Conservation (phyloP, 1,284 basidiomycete genomes). For the Boletus austroedulis region DNA sequence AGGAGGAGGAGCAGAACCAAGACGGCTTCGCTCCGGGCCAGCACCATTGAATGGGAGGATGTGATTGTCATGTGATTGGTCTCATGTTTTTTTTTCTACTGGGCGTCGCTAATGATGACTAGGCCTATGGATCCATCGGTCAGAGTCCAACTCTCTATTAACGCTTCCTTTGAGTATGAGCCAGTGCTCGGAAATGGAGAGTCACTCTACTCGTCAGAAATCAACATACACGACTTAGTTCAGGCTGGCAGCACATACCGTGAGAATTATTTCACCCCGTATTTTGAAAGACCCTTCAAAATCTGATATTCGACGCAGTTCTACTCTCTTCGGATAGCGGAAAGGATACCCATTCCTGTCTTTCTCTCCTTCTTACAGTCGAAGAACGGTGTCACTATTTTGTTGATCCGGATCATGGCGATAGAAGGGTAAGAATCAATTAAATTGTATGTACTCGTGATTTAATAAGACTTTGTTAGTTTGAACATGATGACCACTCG, state of each 20-base stretch:
- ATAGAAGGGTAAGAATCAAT: not conserved
- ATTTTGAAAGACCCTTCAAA: not conserved
- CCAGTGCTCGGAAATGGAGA: not conserved
- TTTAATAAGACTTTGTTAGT: not conserved
- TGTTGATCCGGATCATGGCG: not conserved
- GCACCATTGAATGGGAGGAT: not conserved
- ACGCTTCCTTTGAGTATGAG: not conserved
- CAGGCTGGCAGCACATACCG: not conserved
- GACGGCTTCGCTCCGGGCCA: not conserved
- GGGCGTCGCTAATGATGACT: not conserved
- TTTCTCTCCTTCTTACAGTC: not conserved
- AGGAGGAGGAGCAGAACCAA: not conserved
- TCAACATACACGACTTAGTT: not conserved
- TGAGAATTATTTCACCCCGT: not conserved
- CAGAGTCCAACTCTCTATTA: not conserved
- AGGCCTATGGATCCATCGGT: not conserved
- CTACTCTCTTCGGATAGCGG: not conserved
- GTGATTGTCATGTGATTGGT: not conserved
- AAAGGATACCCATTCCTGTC: too few species aligned
- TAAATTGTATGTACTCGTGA: not conserved
- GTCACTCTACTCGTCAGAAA: not conserved
- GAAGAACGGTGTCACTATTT: not conserved
- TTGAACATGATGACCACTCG: not conserved
- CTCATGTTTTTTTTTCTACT: not conserved
- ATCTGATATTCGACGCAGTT: not conserved